Base-by-base conservation (phyloP, 352 stramenopile genomes). In the Phytophthora fragariaefolia region DNA sequence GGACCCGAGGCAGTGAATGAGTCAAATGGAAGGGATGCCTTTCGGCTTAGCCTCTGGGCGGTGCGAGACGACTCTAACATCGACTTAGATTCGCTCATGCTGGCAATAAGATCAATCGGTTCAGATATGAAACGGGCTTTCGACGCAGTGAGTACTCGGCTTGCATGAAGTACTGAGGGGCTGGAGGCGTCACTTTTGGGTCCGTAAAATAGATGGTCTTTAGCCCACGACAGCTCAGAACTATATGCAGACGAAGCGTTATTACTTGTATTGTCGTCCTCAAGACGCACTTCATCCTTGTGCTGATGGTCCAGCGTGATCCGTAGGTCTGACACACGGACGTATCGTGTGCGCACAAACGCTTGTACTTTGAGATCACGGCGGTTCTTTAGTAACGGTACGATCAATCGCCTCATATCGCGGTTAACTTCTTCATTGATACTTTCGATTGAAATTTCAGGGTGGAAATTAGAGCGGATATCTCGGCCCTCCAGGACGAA, bases 401-500 rank as follows among this genome's bases (percentile, higher is more conserved):
- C 70, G n/a, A 92, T 92, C 18, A 92, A 68, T 17, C 82, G 80
- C 2, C 81, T 76, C 70, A 92, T 90, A 45, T 92, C 80, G 0
- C 70, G 71, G 40, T 83, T 92, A 18, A 82, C 57, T 22, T 85
- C 71, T 42, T 92, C 81, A 47, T 79, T 87, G 38, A 90, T 77
- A 23, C 83, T 79, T 66, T 90, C 80, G 43, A 92, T 83, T 56
- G 82, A 86, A 45, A 92, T 74, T 47, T 91, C 80, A 0, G 84
- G 84, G 45, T 91, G 79, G 61, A 92, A 91, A 36, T 90, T 86
- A 1, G 82, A 69, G 40, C 84, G 82, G 51, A 92, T 92, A 34
- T 92, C 82, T 7, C 81, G 80, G 1, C 84, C 82, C 71, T 89
- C 82, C 0, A 92, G 63, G 22, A 92, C 81, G 45, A 90, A 92